These are phyloP conservation scores for Xylaria scruposa DNA, from an alignment of 495 filamentous ascomycete species.

Conservation along the genomic window DNA sequence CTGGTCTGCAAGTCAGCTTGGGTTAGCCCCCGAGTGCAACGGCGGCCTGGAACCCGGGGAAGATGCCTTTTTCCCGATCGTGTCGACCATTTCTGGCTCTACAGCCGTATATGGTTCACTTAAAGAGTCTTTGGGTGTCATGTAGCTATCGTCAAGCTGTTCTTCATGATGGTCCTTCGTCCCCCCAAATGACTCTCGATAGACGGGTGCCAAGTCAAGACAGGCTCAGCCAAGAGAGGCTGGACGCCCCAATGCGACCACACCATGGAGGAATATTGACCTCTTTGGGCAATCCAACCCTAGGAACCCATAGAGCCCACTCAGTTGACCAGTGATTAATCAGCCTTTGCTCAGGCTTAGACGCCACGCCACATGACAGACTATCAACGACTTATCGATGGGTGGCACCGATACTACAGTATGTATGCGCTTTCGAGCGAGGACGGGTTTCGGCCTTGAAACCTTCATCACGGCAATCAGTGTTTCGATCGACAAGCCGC, in stretches of 20 bases:
- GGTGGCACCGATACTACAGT: background rate
- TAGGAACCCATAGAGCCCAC: background rate
- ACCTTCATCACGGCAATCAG: background rate
- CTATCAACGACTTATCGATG: background rate
- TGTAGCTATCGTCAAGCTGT: conserved; percentile 7
- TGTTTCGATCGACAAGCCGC: conserved; percentile 10
- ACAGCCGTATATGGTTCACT: background rate
- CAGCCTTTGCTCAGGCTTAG: conserved; percentile 17
- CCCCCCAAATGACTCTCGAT: background rate
- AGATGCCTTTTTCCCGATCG: conserved; percentile 2
- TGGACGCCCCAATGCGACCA: conserved; percentile 14
- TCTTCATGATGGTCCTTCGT: conserved; percentile 1
- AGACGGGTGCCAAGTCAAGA: conserved; percentile 11
- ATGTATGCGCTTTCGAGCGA: background rate
- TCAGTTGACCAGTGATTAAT: conserved; percentile 11
- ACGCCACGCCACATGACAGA: conserved; percentile 19
- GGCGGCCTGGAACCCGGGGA: conserved; percentile 7
- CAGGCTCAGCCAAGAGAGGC: background rate
- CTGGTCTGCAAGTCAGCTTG: background rate
- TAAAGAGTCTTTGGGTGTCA: background rate
- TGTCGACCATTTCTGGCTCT: background rate
- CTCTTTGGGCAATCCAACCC: conserved; percentile 10
- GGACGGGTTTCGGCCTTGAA: background rate
- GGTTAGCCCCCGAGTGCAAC: background rate
- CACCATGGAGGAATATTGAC: background rate